phyloP scores from a whole-genome alignment of 768 basidiomycete species.

The Boletus patriciae region DNA sequence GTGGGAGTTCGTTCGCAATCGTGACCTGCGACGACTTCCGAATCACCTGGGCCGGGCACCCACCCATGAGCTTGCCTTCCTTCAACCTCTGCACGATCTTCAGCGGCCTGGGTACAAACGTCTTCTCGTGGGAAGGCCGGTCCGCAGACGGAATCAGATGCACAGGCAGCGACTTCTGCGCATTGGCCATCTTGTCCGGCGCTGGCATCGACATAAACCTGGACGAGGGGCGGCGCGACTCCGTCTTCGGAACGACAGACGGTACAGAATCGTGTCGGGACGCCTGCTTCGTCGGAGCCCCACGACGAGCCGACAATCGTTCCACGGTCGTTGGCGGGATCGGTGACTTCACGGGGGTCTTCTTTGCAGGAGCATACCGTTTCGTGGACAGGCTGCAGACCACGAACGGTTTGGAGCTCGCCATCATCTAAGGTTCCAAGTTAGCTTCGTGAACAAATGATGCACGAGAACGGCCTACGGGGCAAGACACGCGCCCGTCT shows the following conservation, averaged over 20 bases:
- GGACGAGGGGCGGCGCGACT: not conserved
- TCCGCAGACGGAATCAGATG: not conserved
- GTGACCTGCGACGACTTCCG: not conserved
- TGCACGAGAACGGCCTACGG: not conserved
- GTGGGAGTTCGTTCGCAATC: not conserved
- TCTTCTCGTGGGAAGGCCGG: not conserved
- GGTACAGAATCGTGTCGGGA: not conserved
- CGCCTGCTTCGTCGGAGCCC: not conserved
- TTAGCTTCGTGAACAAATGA: not conserved
- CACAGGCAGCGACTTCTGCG: not conserved
- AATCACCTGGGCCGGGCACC: too few species aligned
- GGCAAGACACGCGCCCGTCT: too few species aligned
- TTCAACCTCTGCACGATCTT: not conserved
- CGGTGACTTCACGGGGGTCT: not conserved
- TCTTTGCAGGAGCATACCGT: not conserved
- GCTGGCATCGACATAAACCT: not conserved
- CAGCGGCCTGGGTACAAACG: not conserved
- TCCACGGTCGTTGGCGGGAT: not conserved
- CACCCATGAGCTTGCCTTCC: not conserved
- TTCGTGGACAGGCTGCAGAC: constrained; percentile 2
- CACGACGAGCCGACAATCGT: not conserved
- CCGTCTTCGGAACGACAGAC: not conserved
- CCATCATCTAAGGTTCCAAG: not conserved
- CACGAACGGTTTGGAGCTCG: constrained; percentile 9
- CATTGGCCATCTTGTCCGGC: not conserved